Percentiles rank a stretch among this genome's conserved stretches.
These are phyloP conservation scores for Plasmodium relictum DNA, from an alignment of 169 alveolate species.

Conservation along the genomic window DNA sequence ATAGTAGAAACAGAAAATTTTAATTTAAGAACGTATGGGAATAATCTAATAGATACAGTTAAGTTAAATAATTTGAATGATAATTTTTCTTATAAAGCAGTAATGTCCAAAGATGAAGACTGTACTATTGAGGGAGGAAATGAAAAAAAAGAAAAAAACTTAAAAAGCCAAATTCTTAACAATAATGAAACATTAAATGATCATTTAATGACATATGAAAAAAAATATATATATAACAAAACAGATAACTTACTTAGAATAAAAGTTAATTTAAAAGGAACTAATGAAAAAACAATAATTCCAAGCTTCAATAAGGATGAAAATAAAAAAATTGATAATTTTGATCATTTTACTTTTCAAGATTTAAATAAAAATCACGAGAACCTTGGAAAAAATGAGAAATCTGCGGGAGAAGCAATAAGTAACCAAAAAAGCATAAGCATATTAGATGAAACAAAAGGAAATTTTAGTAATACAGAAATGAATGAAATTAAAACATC, in stretches of 20 bases:
- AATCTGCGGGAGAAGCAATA: neutral
- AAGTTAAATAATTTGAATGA: no score
- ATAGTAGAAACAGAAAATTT: no score
- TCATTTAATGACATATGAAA: neutral
- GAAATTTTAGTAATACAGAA: conserved; percentile 41
- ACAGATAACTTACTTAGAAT: conserved; percentile 3
- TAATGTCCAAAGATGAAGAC: no score
- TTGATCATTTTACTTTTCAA: neutral
- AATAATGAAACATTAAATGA: no score
- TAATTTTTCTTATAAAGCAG: no score
- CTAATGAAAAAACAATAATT: neutral
- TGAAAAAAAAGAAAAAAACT: no score
- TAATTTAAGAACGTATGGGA: no score
- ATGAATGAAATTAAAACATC: conserved; percentile 9
- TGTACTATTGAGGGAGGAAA: no score
- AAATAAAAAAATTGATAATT: neutral
- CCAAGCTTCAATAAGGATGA: neutral
- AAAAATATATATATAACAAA: neutral
- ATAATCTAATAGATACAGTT: no score
- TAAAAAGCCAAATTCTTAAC: no score
- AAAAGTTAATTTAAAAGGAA: conserved; percentile 12
- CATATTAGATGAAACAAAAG: conserved; percentile 7
- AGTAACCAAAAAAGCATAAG: neutral
- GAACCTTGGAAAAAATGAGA: neutral
- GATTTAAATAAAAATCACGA: neutral